A percentile compares a stretch with the other conserved stretches of the same genome.
These are phyloP conservation scores for Deinandra increscens DNA, from an alignment of 129 eudicot species.

Conservation along the genomic window DNA sequence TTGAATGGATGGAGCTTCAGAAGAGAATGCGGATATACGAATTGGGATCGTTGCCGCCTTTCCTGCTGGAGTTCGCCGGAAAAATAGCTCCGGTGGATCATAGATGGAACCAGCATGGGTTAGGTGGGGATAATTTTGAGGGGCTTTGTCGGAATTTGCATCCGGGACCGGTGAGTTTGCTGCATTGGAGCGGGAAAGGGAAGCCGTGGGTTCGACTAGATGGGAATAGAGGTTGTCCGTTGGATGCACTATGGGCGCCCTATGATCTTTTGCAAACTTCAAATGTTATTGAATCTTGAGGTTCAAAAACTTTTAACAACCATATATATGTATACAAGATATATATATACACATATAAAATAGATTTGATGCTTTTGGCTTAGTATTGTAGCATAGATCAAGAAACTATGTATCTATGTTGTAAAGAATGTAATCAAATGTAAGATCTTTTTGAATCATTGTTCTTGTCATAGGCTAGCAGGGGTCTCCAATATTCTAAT, in stretches of 20 bases:
- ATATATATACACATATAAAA: no score
- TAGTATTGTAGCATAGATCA: not conserved
- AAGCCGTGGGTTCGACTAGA: conserved; percentile 93
- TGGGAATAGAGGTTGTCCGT: conserved; percentile 64
- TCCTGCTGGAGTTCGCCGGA: conserved; percentile 80
- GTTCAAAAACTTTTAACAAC: conserved; percentile 3
- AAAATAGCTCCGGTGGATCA: conserved; percentile 84
- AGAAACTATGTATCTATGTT: not conserved
- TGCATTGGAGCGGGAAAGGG: conserved; percentile 97
- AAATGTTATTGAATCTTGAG: conserved; percentile 57
- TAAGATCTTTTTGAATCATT: not conserved
- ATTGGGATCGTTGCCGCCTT: conserved; percentile 83
- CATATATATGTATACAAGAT: no score
- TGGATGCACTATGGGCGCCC: conserved; percentile 90
- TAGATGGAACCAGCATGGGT: conserved; percentile 93
- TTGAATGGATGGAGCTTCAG: conserved; percentile 95
- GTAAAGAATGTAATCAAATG: not conserved
- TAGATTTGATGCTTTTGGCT: conserved; percentile 20
- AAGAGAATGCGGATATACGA: conserved; percentile 88
- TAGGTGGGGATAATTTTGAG: conserved; percentile 78
- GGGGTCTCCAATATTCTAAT: no score
- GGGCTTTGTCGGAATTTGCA: conserved; percentile 86
- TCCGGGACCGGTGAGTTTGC: conserved; percentile 88
- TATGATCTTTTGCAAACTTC: conserved; percentile 71
- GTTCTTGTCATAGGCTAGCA: not conserved